phyloP scores from a whole-genome alignment of 371 early-diverging fungal genomes.

The Chytridium lagenaria region DNA sequence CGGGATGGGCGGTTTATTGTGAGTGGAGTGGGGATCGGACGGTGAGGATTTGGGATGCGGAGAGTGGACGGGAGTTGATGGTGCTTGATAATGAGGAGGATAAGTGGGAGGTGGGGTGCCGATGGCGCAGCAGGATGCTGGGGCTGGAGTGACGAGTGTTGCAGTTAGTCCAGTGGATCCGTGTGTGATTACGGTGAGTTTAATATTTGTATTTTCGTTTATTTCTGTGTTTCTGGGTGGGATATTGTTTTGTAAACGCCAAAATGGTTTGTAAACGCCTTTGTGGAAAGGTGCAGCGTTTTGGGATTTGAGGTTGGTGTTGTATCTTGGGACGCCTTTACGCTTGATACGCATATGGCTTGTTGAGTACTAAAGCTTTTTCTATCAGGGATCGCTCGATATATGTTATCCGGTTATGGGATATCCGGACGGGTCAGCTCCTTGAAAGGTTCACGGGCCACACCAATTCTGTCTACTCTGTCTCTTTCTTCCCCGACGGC shows the following conservation, averaged over 20 bases:
- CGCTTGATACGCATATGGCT: no score
- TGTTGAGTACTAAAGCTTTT: neutral
- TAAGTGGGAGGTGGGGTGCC: neutral
- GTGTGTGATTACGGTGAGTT: slow-evolving; percentile 50
- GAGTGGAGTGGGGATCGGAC: slow-evolving; percentile 94
- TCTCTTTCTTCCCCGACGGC: slow-evolving; percentile 96
- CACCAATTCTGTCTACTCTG: slow-evolving; percentile 94
- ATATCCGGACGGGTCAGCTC: slow-evolving; percentile 77
- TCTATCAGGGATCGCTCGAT: slow-evolving; percentile 90
- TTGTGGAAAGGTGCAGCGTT: neutral
- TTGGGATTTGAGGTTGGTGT: no score
- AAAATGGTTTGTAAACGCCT: neutral
- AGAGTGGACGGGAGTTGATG: slow-evolving; percentile 69
- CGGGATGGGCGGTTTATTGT: slow-evolving; percentile 90
- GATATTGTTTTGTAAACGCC: neutral
- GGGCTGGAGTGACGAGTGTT: slow-evolving; percentile 91
- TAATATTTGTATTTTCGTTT: neutral
- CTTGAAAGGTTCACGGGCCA: slow-evolving; percentile 94
- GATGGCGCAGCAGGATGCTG: slow-evolving; percentile 27
- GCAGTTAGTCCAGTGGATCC: slow-evolving; percentile 70
- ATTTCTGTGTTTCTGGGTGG: neutral
- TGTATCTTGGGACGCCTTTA: neutral
- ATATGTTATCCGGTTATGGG: slow-evolving; percentile 95
- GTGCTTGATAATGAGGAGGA: slow-evolving; percentile 81
- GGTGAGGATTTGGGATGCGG: slow-evolving; percentile 48